Percentiles rank a stretch among this genome's conserved stretches.
These are phyloP conservation scores for Arthrobotrys entomopaga DNA, from an alignment of 2,329 filamentous ascomycete genomes.

Conservation along the genomic window DNA sequence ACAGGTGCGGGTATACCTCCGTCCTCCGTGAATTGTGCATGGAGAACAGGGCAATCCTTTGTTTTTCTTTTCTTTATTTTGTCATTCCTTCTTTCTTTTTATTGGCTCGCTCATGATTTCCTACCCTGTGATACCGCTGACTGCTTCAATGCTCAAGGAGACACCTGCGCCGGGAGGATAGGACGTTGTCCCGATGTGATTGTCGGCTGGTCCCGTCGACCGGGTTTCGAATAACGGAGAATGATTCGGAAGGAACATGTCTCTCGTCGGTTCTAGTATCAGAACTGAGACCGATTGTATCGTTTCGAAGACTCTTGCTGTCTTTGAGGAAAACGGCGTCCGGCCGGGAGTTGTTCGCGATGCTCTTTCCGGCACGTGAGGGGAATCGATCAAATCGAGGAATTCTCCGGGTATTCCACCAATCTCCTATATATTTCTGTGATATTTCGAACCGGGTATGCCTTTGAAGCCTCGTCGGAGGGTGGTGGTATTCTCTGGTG, in stretches of 20 bases:
- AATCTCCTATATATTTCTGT: too few species aligned
- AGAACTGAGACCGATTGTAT: neutral
- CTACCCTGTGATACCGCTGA: constrained; percentile 55
- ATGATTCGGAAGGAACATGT: constrained; percentile 16
- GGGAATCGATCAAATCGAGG: too few species aligned
- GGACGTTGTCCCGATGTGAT: neutral
- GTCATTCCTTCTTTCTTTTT: neutral
- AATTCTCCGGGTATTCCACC: too few species aligned
- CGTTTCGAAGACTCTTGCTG: too few species aligned
- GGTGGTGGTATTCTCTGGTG: neutral
- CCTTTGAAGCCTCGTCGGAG: too few species aligned
- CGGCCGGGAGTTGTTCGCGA: constrained; percentile 20
- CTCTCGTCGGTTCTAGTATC: neutral
- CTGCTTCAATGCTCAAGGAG: constrained; percentile 37
- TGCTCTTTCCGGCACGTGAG: neutral
- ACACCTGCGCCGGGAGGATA: constrained; percentile 38
- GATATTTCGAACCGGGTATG: too few species aligned
- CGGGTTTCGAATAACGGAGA: neutral
- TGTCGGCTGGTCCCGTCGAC: neutral
- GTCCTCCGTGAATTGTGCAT: too few species aligned
- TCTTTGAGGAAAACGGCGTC: neutral
- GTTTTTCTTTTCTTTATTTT: neutral
- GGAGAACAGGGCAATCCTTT: neutral
- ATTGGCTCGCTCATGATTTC: constrained; percentile 17
- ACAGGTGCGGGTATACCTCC: neutral